phyloP scores from a whole-genome alignment of 1,139 yeast genomes.

The Candida mesenterica region DNA sequence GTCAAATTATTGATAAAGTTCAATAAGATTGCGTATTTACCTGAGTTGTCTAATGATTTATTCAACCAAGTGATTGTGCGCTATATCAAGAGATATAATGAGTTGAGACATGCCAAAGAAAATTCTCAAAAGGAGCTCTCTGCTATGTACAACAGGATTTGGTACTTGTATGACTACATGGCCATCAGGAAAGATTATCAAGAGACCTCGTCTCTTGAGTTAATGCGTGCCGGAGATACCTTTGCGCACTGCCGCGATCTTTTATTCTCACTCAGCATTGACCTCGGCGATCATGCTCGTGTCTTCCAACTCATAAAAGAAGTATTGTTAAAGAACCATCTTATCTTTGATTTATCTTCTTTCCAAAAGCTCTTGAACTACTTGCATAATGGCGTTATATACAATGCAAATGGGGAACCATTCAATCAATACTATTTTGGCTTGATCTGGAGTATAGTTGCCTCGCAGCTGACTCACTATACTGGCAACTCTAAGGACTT shows the following conservation, averaged over 20 bases:
- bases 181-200: constrained; percentile 42
- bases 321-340: constrained; percentile 32
- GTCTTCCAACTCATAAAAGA: constrained; percentile 41
- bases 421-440: constrained; percentile 33
- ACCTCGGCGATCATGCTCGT: constrained; percentile 35
- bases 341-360: constrained; percentile 29
- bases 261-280: constrained; percentile 32
- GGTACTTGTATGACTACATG: constrained; percentile 36
- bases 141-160: constrained; percentile 20
- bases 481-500: constrained; percentile 17
- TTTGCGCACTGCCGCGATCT: constrained; percentile 27
- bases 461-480: constrained; percentile 33
- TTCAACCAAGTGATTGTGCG: constrained; percentile 33
- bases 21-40: constrained; percentile 33
- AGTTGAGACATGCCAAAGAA: constrained; percentile 1
- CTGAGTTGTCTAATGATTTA: constrained; percentile 34
- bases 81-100: constrained; percentile 22
- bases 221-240: constrained; percentile 1
- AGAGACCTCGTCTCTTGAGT: constrained; percentile 6
- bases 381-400: constrained; percentile 30
- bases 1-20: constrained; percentile 30
- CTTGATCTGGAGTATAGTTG: constrained; percentile 35
- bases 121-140: constrained; percentile 2
- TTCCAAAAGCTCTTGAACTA: constrained; percentile 34
- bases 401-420: constrained; percentile 19